Percentiles rank a stretch among this genome's conserved stretches.
Evolutionary conservation across 2,329 filamentous ascomycete genomes (phyloP).

Genomic region (Drechslerella dactyloides): DNA sequence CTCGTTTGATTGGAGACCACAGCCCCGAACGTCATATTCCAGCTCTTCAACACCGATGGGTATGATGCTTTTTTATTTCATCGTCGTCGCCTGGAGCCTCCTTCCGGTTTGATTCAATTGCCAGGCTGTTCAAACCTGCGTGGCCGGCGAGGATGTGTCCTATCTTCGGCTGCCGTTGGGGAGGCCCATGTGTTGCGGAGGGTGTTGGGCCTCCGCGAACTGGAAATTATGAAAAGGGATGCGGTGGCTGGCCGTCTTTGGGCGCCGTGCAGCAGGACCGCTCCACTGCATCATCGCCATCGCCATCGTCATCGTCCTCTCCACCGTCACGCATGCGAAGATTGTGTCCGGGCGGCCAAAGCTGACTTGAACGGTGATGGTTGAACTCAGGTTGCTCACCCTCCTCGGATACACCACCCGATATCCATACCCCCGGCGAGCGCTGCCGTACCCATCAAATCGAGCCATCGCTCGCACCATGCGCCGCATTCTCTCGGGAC

Average conservation of each 20-base stretch:
- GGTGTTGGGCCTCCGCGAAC: background rate
- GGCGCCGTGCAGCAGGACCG: background rate
- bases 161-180: background rate
- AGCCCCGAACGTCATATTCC: slow-evolving; percentile 46
- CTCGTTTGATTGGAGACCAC: slow-evolving; percentile 30
- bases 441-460: slow-evolving; percentile 47
- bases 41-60: slow-evolving; percentile 49
- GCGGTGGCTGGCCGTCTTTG: slow-evolving; percentile 1
- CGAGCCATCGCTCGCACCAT: slow-evolving; percentile 49
- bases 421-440: slow-evolving; percentile 43
- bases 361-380: slow-evolving; percentile 50
- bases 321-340: slow-evolving; percentile 6
- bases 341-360: slow-evolving; percentile 43
- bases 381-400: slow-evolving; percentile 49
- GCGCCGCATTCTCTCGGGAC: slow-evolving; percentile 40
- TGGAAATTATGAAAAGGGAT: slow-evolving; percentile 1
- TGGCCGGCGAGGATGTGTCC: slow-evolving; percentile 8
- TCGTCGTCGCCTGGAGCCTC: background rate
- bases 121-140: slow-evolving; percentile 8
- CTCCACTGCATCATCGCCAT: slow-evolving; percentile 5
- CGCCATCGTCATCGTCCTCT: slow-evolving; percentile 33
- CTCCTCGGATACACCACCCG: slow-evolving; percentile 48
- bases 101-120: slow-evolving; percentile 34
- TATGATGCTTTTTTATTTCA: slow-evolving; percentile 37
- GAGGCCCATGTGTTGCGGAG: slow-evolving; percentile 11